Percentiles rank a stretch among this genome's conserved stretches.
phyloP scores from a whole-genome alignment of 2,329 filamentous ascomycete genomes.

The Lomentospora prolificans region DNA sequence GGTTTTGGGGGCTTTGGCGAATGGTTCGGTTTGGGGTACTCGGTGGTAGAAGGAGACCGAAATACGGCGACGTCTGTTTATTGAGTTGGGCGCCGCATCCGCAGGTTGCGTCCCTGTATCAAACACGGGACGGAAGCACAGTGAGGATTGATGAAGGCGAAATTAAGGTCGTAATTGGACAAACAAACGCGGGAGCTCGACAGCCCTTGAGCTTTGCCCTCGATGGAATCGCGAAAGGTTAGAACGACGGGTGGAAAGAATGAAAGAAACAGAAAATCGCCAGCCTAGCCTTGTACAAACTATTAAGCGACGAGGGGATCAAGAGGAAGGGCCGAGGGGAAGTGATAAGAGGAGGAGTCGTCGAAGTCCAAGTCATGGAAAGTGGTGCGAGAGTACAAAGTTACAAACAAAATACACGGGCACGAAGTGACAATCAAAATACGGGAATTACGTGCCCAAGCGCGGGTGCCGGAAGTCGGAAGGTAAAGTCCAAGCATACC shows the following conservation, averaged over 20 bases:
- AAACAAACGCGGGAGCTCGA: not conserved
- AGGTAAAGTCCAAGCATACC: not conserved
- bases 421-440: too few relatives aligned
- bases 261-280: not conserved
- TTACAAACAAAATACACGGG: not conserved
- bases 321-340: not conserved
- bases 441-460: not conserved
- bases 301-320: not conserved
- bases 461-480: not conserved
- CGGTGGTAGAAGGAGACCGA: not conserved
- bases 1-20: not conserved
- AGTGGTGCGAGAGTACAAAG: not conserved
- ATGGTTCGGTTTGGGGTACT: not conserved
- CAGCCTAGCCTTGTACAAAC: too few relatives aligned
- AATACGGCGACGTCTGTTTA: not conserved
- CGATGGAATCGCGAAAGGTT: not conserved
- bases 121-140: not conserved
- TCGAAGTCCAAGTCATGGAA: not conserved
- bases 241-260: not conserved
- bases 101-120: not conserved
- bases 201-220: not conserved
- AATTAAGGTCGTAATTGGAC: not conserved
- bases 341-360: not conserved
- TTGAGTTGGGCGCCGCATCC: not conserved
- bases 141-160: not conserved